These are phyloP conservation scores for Lactarius hengduanensis DNA, from an alignment of 768 basidiomycete species.

Conservation along the genomic window DNA sequence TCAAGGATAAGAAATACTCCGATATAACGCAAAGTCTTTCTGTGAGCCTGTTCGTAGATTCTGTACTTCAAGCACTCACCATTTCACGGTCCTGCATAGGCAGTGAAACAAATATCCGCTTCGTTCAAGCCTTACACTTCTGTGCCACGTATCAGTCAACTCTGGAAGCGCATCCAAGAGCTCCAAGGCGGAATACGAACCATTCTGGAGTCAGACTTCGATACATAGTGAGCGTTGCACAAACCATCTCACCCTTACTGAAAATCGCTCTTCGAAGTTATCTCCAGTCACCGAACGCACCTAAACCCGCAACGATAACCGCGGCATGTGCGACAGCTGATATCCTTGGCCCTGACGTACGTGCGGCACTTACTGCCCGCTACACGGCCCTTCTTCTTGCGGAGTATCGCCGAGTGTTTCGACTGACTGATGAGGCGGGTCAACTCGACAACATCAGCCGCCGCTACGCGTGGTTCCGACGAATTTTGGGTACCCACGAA, in stretches of 20 bases:
- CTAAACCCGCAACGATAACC: conserved; percentile 59
- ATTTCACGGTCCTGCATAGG: conserved; percentile 44
- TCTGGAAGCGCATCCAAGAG: conserved; percentile 79
- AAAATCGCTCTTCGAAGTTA: conserved; percentile 50
- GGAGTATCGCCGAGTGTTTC: conserved; percentile 95
- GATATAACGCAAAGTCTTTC: conserved; percentile 83
- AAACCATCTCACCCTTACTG: neutral
- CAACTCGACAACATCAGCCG: conserved; percentile 93
- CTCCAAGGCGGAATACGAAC: conserved; percentile 79
- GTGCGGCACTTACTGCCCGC: conserved; percentile 77
- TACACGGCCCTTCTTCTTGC: conserved; percentile 89
- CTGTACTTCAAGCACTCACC: neutral
- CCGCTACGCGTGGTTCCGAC: conserved; percentile 93
- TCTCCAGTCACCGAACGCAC: conserved; percentile 60
- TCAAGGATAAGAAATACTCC: conserved; percentile 74
- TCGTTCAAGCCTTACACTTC: conserved; percentile 78
- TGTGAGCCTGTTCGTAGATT: conserved; percentile 47
- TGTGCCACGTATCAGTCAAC: conserved; percentile 70
- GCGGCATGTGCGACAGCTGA: conserved; percentile 91
- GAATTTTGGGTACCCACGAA: conserved; percentile 82
- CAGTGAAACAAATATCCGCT: conserved; percentile 80
- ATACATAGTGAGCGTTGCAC: conserved; percentile 71
- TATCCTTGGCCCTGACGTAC: conserved; percentile 82
- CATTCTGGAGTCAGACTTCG: conserved; percentile 87
- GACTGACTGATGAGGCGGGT: conserved; percentile 90